Evolutionary conservation across 805 yeast species (phyloP).

Genomic region (Candida anglica): DNA sequence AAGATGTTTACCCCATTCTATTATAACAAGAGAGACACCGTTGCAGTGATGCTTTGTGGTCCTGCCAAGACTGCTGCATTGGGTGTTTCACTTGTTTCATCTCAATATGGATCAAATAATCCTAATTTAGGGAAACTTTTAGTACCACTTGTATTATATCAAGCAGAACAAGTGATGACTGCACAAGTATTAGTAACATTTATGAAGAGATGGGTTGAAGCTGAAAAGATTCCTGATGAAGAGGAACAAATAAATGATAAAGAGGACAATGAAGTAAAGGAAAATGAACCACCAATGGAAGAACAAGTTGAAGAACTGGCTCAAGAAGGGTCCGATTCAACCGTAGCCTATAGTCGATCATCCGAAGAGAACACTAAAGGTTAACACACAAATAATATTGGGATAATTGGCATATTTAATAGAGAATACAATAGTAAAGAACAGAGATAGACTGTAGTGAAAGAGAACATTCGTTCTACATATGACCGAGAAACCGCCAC

Average conservation of each 20-base stretch:
- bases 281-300: too few relatives aligned
- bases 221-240: conserved; percentile 17
- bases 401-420: too few relatives aligned
- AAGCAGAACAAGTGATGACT: conserved; percentile 79
- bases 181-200: conserved; percentile 69
- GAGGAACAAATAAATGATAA: background rate
- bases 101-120: conserved; percentile 68
- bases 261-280: background rate
- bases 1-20: conserved; percentile 58
- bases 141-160: conserved; percentile 82
- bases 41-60: conserved; percentile 80
- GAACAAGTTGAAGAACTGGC: too few relatives aligned
- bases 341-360: too few relatives aligned
- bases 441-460: too few relatives aligned
- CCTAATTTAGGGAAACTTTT: conserved; percentile 64
- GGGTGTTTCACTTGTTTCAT: conserved; percentile 78
- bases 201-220: conserved; percentile 67
- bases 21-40: conserved; percentile 67
- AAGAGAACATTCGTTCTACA: background rate
- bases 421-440: background rate
- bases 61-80: conserved; percentile 93
- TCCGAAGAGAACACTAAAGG: too few relatives aligned
- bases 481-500: background rate
- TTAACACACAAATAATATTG: too few relatives aligned
- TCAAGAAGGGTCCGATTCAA: too few relatives aligned